These are phyloP conservation scores for Acorus calamus DNA, from an alignment of 106 monocot species.

Conservation along the genomic window DNA sequence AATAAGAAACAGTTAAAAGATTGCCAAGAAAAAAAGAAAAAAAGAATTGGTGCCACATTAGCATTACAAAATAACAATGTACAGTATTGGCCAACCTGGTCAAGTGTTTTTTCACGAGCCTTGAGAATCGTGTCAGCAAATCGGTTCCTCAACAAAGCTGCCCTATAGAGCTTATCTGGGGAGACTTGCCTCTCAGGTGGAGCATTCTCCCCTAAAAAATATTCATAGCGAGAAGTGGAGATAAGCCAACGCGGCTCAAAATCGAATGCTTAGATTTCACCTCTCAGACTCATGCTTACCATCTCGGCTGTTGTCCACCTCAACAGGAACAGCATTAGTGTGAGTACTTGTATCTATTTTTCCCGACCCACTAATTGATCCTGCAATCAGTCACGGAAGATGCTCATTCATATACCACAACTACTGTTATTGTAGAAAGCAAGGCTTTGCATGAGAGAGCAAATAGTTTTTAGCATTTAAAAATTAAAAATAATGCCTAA, in stretches of 20 bases:
- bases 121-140: too few relatives aligned
- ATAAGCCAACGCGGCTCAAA: conserved; percentile 12
- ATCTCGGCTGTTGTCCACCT: conserved; percentile 29
- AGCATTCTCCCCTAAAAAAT: conserved; percentile 57
- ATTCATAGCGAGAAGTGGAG: conserved; percentile 26
- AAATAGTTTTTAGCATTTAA: background rate
- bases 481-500: too few relatives aligned
- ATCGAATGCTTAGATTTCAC: conserved; percentile 24
- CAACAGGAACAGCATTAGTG: conserved; percentile 18
- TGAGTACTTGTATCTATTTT: conserved; percentile 22
- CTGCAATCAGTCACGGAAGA: conserved; percentile 18
- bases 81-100: conserved; percentile 38
- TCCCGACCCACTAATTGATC: conserved; percentile 22
- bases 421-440: background rate
- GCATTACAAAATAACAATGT: background rate
- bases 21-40: too few relatives aligned
- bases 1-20: too few relatives aligned
- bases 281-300: conserved; percentile 63
- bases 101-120: conserved; percentile 70
- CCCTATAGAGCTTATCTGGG: conserved; percentile 70
- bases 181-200: conserved; percentile 21
- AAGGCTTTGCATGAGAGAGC: background rate
- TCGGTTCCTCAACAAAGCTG: conserved; percentile 50
- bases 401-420: background rate
- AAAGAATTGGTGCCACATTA: too few relatives aligned